Evolutionary conservation across 805 yeast genomes (phyloP), one percentile per base, ranked within the genome.

Genomic region (Metschnikowia picachoensis): DNA sequence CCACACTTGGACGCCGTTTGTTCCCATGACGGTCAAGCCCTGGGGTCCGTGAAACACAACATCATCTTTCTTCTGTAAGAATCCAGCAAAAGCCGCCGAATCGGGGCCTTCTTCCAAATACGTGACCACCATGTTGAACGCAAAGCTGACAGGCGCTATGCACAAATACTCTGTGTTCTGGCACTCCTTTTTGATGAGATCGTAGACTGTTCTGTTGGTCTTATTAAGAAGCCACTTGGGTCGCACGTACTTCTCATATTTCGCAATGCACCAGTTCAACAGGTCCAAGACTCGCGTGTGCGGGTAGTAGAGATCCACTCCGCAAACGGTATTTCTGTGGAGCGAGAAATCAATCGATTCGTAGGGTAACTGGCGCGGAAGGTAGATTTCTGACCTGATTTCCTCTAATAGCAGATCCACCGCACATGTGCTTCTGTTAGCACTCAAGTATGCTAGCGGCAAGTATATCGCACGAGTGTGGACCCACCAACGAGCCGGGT

Each of bases 401-500:
- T 78, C 79, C 49, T 62, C 61, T 36, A 94, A 65, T 29, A 94
- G 65, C 0, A 87, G 85, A 50, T 80, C 85, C 43, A 85, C 56
- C 6, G 74, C 78, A 57, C 89, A 83, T 44, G 74, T 68, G 32
- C 75, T 70, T 46, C 68, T 68, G 29, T 76, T 73, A 40, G 87
- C 70, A 12, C 85, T 80, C 8, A 94, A 62, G 62, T 92, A 94
- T 14, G 97, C 92, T 57, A 92, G 69, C 0, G 98, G 91, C 30
- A 87, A 64, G 58, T 91, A 94, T 17, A 94, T 87, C 0, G 94
- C 96, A 46, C 99, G 74, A 0, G 97, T 91, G 60, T 94, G 99
- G 17, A 92, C 97, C 99, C 99, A 94, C 99, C 98, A 94, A 60
- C 87, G 78, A 31, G 91, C 95, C 1, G 99, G 99, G 60, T 94